These are phyloP conservation scores for Trichopus zeylanicus DNA, from an alignment of 116 monocot species.

Conservation along the genomic window DNA sequence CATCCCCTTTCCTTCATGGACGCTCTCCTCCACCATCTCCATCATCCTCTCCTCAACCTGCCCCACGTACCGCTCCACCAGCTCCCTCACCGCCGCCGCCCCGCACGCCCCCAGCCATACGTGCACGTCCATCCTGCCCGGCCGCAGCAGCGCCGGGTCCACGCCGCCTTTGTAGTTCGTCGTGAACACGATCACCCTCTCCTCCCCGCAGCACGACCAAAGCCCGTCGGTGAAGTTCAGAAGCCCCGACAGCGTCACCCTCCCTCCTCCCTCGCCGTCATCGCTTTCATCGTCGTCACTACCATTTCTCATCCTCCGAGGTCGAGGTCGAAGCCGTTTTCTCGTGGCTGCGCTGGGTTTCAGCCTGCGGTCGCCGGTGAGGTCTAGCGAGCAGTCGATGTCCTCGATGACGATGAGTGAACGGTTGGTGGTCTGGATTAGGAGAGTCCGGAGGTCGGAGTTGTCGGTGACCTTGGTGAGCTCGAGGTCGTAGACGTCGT, in stretches of 20 bases:
- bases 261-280: constrained; percentile 17
- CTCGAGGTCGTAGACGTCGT: constrained; percentile 88
- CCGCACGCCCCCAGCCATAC: constrained; percentile 24
- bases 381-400: constrained; percentile 79
- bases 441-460: constrained; percentile 57
- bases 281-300: neutral
- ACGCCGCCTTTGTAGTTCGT: constrained; percentile 20
- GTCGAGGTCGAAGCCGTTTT: constrained; percentile 4
- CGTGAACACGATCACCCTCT: constrained; percentile 27
- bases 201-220: constrained; percentile 25
- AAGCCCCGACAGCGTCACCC: constrained; percentile 57
- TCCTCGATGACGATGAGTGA: constrained; percentile 88
- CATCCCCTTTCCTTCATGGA: constrained; percentile 61
- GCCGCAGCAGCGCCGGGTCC: constrained; percentile 23
- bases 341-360: constrained; percentile 3
- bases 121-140: constrained; percentile 34
- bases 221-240: constrained; percentile 36
- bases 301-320: neutral
- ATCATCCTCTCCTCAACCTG: constrained; percentile 31
- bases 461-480: constrained; percentile 79
- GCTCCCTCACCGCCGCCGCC: constrained; percentile 27
- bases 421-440: constrained; percentile 77
- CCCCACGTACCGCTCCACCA: constrained; percentile 26
- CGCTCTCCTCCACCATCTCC: constrained; percentile 30
- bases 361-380: constrained; percentile 38